Conservation (phyloP, 2,329 filamentous ascomycete species). For the Chalaropsis ovoidea region DNA sequence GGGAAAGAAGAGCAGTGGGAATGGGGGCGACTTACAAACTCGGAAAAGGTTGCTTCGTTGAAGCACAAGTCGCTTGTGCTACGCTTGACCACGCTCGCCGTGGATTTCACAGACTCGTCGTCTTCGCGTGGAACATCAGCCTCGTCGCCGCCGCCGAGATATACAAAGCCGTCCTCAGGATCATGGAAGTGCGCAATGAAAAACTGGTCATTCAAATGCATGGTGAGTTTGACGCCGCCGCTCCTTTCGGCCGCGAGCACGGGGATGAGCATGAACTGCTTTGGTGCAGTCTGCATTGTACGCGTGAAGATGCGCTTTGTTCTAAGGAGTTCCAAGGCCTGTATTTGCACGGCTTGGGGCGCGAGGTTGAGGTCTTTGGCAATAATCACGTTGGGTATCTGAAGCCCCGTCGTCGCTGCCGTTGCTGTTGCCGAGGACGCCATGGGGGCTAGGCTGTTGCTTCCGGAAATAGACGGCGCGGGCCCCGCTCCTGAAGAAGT, state of each 20-base stretch:
- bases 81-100: slow-evolving; percentile 40
- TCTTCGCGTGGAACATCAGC: slow-evolving; percentile 34
- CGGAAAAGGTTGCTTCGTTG: slow-evolving; percentile 32
- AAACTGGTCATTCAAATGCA: slow-evolving; percentile 67
- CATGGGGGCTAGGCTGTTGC: slow-evolving; percentile 20
- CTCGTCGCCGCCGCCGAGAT: slow-evolving; percentile 45
- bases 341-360: slow-evolving; percentile 68
- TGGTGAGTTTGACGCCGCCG: slow-evolving; percentile 42
- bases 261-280: slow-evolving; percentile 69
- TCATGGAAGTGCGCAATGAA: slow-evolving; percentile 82
- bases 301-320: slow-evolving; percentile 68
- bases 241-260: slow-evolving; percentile 47
- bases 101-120: slow-evolving; percentile 32
- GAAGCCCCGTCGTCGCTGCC: slow-evolving; percentile 26
- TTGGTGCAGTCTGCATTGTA: slow-evolving; percentile 62
- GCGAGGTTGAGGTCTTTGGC: slow-evolving; percentile 69
- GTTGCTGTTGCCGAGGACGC: slow-evolving; percentile 18
- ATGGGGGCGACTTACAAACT: slow-evolving; percentile 35
- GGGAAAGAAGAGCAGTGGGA: no score
- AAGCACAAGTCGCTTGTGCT: slow-evolving; percentile 27
- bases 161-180: slow-evolving; percentile 59
- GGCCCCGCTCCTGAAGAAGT: slow-evolving; percentile 23
- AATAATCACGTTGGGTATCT: slow-evolving; percentile 73
- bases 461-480: slow-evolving; percentile 17
- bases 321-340: slow-evolving; percentile 67